Percentiles rank a stretch among this genome's conserved stretches.
Conservation (phyloP, 192 early-diverging fungal species). For the Backusella tarrabulga region DNA sequence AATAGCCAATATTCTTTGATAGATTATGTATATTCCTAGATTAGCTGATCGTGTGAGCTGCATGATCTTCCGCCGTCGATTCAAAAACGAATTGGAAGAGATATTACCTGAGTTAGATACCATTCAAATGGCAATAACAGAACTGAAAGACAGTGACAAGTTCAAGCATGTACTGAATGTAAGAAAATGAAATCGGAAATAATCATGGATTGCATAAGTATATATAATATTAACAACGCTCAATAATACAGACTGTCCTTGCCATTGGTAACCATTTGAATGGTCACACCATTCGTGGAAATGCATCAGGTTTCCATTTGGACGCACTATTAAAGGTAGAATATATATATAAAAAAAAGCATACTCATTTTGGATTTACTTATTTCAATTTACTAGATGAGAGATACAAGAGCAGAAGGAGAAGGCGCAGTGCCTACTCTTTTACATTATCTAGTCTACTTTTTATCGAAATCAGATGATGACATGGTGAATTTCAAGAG, state of each 20-base stretch:
- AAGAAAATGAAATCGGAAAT: background rate
- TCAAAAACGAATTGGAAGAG: constrained; percentile 48
- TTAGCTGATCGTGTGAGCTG: constrained; percentile 48
- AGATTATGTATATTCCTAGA: constrained; percentile 52
- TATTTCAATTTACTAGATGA: constrained; percentile 31
- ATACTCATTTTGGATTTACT: background rate
- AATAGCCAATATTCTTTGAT: background rate
- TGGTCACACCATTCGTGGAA: constrained; percentile 49
- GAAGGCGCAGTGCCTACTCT: constrained; percentile 40
- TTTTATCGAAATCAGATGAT: constrained; percentile 39
- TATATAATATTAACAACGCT: background rate
- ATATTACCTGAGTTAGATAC: constrained; percentile 47
- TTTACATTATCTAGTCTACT: constrained; percentile 52
- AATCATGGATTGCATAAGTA: background rate
- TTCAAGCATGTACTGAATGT: constrained; percentile 51
- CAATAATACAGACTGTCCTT: constrained; percentile 44
- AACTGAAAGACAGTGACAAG: constrained; percentile 37
- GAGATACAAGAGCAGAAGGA: constrained; percentile 52
- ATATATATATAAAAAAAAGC: background rate
- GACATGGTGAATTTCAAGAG: constrained; percentile 45
- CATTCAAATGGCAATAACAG: constrained; percentile 40
- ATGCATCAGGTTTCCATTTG: constrained; percentile 54
- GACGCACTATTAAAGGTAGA: constrained; percentile 52
- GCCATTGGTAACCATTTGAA: constrained; percentile 56
- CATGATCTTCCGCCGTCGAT: constrained; percentile 53